Percentiles rank a stretch among this genome's conserved stretches.
Conservation (phyloP, 2,329 filamentous ascomycete genomes). For the Periconia digitata region DNA sequence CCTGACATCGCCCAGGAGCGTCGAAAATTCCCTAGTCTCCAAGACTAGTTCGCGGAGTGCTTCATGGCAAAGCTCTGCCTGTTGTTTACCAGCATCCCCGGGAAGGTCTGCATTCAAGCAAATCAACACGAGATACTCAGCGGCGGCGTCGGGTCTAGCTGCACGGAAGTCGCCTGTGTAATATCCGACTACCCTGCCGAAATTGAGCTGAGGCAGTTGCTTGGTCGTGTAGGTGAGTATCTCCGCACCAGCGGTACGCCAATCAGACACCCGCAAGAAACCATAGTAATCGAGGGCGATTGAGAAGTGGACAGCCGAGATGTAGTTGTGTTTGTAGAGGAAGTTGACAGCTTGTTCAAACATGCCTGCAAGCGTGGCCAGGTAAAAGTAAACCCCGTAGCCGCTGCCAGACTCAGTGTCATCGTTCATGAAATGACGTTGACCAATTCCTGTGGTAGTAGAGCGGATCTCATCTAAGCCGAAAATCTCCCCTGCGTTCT, state of each 20-base stretch:
- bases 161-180: slow-evolving; percentile 96
- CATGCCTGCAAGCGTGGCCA: slow-evolving; percentile 86
- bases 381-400: slow-evolving; percentile 89
- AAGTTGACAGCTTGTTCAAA: slow-evolving; percentile 93
- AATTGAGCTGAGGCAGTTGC: slow-evolving; percentile 82
- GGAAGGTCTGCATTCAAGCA: slow-evolving; percentile 85
- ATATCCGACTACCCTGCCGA: slow-evolving; percentile 88
- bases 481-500: slow-evolving; percentile 64
- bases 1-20: slow-evolving; percentile 87
- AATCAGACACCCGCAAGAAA: slow-evolving; percentile 78
- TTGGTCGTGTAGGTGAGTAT: slow-evolving; percentile 71
- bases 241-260: slow-evolving; percentile 62
- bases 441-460: slow-evolving; percentile 84
- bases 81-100: slow-evolving; percentile 72
- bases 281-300: slow-evolving; percentile 73
- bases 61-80: slow-evolving; percentile 84
- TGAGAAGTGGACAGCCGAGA: slow-evolving; percentile 93
- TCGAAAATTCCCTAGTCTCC: slow-evolving; percentile 95
- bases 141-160: slow-evolving; percentile 82
- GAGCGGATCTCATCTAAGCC: slow-evolving; percentile 70
- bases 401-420: slow-evolving; percentile 75
- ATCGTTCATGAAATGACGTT: slow-evolving; percentile 84
- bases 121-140: slow-evolving; percentile 90
- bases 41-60: slow-evolving; percentile 90
- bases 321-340: slow-evolving; percentile 86